phyloP scores from a whole-genome alignment of 2,329 filamentous ascomycete genomes.

The Epichloe scottii region DNA sequence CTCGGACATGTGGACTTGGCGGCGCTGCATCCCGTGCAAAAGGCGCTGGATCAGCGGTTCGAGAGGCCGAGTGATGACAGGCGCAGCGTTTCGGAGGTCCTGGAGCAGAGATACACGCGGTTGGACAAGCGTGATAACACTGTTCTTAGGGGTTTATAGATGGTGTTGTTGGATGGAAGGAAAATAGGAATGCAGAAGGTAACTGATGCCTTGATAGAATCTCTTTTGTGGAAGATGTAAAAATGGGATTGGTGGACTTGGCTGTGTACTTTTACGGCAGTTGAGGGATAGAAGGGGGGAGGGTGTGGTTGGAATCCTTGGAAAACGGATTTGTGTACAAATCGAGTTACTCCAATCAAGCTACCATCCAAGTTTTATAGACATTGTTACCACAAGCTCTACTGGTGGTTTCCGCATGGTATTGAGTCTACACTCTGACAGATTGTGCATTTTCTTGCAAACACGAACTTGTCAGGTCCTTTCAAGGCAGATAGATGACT shows the following conservation, averaged over 20 bases:
- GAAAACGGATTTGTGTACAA: background rate
- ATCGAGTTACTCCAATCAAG: too few species aligned
- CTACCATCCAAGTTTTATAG: too few species aligned
- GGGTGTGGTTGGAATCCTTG: background rate
- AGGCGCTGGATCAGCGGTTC: conserved; percentile 39
- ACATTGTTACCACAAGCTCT: too few species aligned
- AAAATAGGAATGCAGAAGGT: background rate
- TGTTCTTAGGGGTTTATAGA: conserved; percentile 27
- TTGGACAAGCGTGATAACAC: conserved; percentile 33
- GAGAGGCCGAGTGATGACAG: conserved; percentile 28
- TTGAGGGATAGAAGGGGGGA: background rate
- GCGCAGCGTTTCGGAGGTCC: conserved; percentile 38
- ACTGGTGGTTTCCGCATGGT: too few species aligned
- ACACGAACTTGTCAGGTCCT: too few species aligned
- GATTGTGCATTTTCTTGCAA: too few species aligned
- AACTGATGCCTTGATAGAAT: background rate
- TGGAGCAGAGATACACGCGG: conserved; percentile 42
- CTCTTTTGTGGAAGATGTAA: background rate
- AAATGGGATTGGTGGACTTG: background rate
- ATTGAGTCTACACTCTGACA: too few species aligned
- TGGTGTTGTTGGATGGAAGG: background rate
- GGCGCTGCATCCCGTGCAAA: conserved; percentile 29
- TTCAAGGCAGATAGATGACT: too few species aligned
- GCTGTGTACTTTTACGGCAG: background rate
- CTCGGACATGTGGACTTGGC: conserved; percentile 4